Evolutionary conservation across 2,329 filamentous ascomycete genomes (phyloP), one percentile per base, ranked within the genome.

Genomic region (Beauveria pseudobassiana): DNA sequence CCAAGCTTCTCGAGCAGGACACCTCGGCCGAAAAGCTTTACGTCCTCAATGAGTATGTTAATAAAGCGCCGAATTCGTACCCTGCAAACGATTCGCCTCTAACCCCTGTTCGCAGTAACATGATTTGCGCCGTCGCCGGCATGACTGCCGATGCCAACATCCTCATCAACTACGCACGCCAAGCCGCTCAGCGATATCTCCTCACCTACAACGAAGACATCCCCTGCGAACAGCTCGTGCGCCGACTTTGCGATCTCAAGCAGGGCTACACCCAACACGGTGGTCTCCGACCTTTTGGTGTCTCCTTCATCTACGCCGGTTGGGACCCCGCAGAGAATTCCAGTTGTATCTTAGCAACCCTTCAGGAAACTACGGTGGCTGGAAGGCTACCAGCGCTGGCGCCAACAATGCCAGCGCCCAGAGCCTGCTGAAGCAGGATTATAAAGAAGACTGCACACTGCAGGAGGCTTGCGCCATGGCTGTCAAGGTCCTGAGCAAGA

Each of bases 121-220:
- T 99, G 96, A 98, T 99, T 78, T 97, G 93, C 78, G 95, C 95
- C 64, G 95, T 99, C 64, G 95, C 95, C 70, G 95, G 95, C 74
- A 98, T 99, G 93, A 99, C 93, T 51, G 95, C 95, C 72, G 95
- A 99, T 75, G 95, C 95, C 76, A 99, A 99, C 82, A 99, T 99
- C 77, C 91, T 99, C 75, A 99, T 99, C 87, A 99, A 99, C 83
- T 97, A 96, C 78, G 96, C 95, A 75, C 92, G 95, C 70, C 91
- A 96, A 85, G 90, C 91, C 71, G 95, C 95, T 70, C 95, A 99
- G 80, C 87, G 89, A 73, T 98, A 99, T 80, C 93, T 99, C 75
- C 87, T 96, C 68, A 99, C 93, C 71, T 99, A 99, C 84, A 96
- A 98, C 82, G 93, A 97, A 88, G 95, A 99, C 74, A 99, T 99